A percentile compares a stretch with the other conserved stretches of the same genome.
Conservation (phyloP, 176 grass and related monocot genomes). For the Aechmea fasciata region DNA sequence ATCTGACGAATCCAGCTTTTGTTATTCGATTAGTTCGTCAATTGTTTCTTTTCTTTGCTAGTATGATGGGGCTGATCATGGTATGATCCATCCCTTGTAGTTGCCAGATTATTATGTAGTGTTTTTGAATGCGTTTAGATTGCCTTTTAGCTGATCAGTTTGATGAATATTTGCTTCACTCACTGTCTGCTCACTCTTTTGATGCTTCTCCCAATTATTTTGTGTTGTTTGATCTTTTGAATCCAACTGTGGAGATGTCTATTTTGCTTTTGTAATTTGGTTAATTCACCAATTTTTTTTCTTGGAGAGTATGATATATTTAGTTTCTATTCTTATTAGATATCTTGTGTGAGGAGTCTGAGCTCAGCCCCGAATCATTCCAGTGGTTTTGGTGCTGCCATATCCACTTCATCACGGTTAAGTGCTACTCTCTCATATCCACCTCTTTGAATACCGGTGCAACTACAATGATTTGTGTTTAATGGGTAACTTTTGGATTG, state of each 20-base stretch:
- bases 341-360: constrained; percentile 19
- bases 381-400: constrained; percentile 22
- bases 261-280: too few species aligned
- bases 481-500: background rate
- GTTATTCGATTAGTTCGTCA: too few species aligned
- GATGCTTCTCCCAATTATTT: too few species aligned
- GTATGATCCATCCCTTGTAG: too few species aligned
- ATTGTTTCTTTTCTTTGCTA: background rate
- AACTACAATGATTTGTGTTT: background rate
- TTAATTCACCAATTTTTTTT: background rate
- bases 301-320: background rate
- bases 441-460: background rate
- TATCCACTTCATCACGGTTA: constrained; percentile 32
- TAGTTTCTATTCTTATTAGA: constrained; percentile 19
- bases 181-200: background rate
- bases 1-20: too few species aligned
- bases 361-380: constrained; percentile 4
- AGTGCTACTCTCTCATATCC: constrained; percentile 4
- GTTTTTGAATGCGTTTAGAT: too few species aligned
- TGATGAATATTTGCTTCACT: too few species aligned
- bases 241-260: too few species aligned
- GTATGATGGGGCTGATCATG: too few species aligned
- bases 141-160: too few species aligned
- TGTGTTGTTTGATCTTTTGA: too few species aligned
- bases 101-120: too few species aligned